A percentile compares a stretch with the other conserved stretches of the same genome.
Conservation (phyloP, 108 stramenopile species). For the Mayamaea pseudoterrestris region DNA sequence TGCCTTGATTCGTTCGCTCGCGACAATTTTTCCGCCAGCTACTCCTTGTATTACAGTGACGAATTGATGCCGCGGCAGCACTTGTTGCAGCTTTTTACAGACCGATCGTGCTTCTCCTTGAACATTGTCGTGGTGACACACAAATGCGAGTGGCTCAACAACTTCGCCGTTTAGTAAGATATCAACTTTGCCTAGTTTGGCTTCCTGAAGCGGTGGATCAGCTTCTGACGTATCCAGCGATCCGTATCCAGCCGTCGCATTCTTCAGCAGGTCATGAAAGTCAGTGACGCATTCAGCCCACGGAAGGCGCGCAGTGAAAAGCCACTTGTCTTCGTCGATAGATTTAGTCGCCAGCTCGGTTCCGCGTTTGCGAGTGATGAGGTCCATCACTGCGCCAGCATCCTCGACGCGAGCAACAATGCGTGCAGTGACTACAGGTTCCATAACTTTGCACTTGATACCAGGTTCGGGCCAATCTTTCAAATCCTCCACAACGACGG, state of each 20-base stretch:
- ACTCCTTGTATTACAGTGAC: conserved; percentile 96
- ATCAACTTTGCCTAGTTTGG: conserved; percentile 88
- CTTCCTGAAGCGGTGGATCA: conserved; percentile 42
- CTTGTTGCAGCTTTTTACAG: conserved; percentile 82
- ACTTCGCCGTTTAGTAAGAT: conserved; percentile 85
- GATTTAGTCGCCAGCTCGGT: conserved; percentile 51
- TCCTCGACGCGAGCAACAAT: conserved; percentile 75
- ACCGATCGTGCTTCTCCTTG: conserved; percentile 65
- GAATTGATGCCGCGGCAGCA: conserved; percentile 95
- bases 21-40: conserved; percentile 76
- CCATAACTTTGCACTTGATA: conserved; percentile 64
- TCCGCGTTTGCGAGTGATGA: conserved; percentile 70
- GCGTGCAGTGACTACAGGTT: conserved; percentile 70
- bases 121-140: conserved; percentile 77
- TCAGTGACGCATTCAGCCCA: conserved; percentile 80
- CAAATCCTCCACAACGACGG: conserved; percentile 74
- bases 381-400: conserved; percentile 78
- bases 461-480: conserved; percentile 51
- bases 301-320: conserved; percentile 72
- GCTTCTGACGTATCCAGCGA: conserved; percentile 61
- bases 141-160: conserved; percentile 88
- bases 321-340: conserved; percentile 75
- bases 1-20: conserved; percentile 65
- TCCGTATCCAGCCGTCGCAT: conserved; percentile 64
- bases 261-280: conserved; percentile 79